A percentile compares a stretch with the other conserved stretches of the same genome.
phyloP scores from a whole-genome alignment of 768 basidiomycete species.

The Mycena haematopus region DNA sequence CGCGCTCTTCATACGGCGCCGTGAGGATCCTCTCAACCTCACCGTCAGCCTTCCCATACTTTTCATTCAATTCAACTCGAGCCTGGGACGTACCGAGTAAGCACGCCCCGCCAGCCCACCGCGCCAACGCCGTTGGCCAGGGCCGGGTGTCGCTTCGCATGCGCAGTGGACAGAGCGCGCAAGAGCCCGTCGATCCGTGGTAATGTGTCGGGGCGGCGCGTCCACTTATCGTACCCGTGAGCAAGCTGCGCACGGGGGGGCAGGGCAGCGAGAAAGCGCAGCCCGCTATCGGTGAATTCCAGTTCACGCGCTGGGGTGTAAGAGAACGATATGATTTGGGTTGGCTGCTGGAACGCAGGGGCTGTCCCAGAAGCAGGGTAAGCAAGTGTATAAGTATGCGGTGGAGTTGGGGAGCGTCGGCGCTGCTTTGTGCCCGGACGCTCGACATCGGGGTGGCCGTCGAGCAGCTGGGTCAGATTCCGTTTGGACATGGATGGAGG shows the following conservation, averaged over 20 bases:
- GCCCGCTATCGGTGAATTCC: constrained; percentile 69
- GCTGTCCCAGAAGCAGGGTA: constrained; percentile 12
- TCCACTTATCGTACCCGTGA: constrained; percentile 79
- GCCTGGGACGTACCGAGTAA: constrained; percentile 22
- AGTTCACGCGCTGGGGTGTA: constrained; percentile 63
- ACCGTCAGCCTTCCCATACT: constrained; percentile 5
- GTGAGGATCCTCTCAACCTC: constrained; percentile 68
- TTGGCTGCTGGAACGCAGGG: constrained; percentile 72
- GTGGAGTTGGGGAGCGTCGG: not conserved
- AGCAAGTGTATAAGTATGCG: constrained; percentile 3
- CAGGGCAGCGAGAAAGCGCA: constrained; percentile 76
- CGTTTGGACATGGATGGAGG: constrained; percentile 22
- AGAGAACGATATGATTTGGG: constrained; percentile 73
- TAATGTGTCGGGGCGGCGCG: constrained; percentile 65
- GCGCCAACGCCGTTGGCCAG: constrained; percentile 23
- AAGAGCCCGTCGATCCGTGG: constrained; percentile 75
- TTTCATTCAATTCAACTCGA: constrained; percentile 14
- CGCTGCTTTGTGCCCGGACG: constrained; percentile 28
- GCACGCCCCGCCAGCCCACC: constrained; percentile 27
- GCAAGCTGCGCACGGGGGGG: constrained; percentile 69
- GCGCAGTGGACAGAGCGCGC: constrained; percentile 57
- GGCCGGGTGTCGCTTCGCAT: constrained; percentile 38
- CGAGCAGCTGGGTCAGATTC: constrained; percentile 12
- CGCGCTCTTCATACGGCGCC: constrained; percentile 82
- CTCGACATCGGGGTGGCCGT: constrained; percentile 35